Base-by-base conservation (phyloP, 2,329 filamentous ascomycete genomes). In the Exserohilum rostratum region DNA sequence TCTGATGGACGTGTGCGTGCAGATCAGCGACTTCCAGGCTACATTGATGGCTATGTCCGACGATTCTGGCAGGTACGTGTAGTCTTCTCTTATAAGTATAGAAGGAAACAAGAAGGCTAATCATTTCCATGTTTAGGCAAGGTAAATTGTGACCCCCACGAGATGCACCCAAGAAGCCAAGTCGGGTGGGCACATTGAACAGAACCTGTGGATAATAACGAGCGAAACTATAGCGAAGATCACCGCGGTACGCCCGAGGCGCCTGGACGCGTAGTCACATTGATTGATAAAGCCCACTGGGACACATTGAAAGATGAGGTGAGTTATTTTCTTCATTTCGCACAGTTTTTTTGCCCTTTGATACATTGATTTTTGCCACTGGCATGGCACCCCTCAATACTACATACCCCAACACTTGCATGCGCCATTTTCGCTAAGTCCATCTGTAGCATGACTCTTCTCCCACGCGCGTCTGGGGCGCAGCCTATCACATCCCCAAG, bases 41-140 rank as follows among this genome's bases (percentile, higher is more conserved):
- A 91, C 80, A 92, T 98, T 18, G 90, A 87, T 64, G 92, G 93
- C 65, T 99, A 97, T 74, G 93, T 99, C 35, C 87, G 95, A 53
- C 85, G 95, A 33, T 98, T 99, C 77, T 99, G 95, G 95, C 95
- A 99, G 87, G 93, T 96, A 82, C 67, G 89, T 65, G n/a, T 39
- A 12, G 13, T 27, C 6, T 34, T n/a, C 15, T 17, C 30, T 27
- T 35, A 13, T 18, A 33, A n/a, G 31, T 33, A n/a, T n/a, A 33
- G n/a, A n/a, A n/a, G n/a, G n/a, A n/a, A n/a, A n/a, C n/a, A 25
- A 25, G 7, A 25, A 25, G 22, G 22, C 22, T 25, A 25, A 25
- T 25, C 22, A 4, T 25, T 7, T 7, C 22, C 22, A 25, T 25
- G 7, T 25, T 7, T 7, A 25, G 22, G 22, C 22, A 25, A 25